These are phyloP conservation scores for Monosiga brevicollis DNA, from an alignment of 78 protist genomes.

Conservation along the genomic window DNA sequence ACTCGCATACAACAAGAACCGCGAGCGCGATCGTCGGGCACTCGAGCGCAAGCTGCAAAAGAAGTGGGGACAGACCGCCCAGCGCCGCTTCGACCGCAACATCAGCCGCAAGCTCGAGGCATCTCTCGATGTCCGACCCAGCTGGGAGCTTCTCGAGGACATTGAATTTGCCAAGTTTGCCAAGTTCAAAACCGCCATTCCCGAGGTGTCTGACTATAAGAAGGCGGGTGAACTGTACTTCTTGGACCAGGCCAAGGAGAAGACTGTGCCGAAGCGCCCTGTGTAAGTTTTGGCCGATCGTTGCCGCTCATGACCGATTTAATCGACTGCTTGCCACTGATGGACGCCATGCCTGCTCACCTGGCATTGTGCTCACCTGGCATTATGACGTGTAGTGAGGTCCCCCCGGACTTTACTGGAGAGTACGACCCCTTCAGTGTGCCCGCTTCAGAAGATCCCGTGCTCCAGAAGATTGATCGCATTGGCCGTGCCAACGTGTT, in stretches of 20 bases:
- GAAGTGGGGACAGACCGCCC: too few species aligned
- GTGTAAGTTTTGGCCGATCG: too few species aligned
- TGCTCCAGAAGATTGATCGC: too few species aligned
- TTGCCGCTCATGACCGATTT: too few species aligned
- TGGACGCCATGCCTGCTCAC: too few species aligned
- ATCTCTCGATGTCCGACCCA: constrained; percentile 26
- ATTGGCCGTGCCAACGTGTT: constrained; percentile 48
- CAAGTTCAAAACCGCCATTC: not conserved
- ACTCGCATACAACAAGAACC: too few species aligned
- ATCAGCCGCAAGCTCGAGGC: constrained; percentile 10
- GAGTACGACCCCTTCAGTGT: constrained; percentile 28
- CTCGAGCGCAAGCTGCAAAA: constrained; percentile 10
- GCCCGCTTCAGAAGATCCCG: not conserved
- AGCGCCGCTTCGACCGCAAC: not conserved
- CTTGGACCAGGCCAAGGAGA: too few species aligned
- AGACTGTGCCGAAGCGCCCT: too few species aligned
- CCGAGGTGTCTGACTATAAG: constrained; percentile 19
- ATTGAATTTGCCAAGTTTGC: constrained; percentile 16
- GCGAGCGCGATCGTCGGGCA: not conserved
- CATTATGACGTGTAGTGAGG: too few species aligned
- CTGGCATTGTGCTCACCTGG: too few species aligned
- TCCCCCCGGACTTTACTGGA: constrained; percentile 20
- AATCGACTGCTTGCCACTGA: too few species aligned
- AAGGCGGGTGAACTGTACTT: constrained; percentile 32
- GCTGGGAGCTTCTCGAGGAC: constrained; percentile 23